Evolutionary conservation across 2,329 filamentous ascomycete genomes (phyloP), one percentile per base, ranked within the genome.

Genomic region (Ceratocystiopsis sp.): DNA sequence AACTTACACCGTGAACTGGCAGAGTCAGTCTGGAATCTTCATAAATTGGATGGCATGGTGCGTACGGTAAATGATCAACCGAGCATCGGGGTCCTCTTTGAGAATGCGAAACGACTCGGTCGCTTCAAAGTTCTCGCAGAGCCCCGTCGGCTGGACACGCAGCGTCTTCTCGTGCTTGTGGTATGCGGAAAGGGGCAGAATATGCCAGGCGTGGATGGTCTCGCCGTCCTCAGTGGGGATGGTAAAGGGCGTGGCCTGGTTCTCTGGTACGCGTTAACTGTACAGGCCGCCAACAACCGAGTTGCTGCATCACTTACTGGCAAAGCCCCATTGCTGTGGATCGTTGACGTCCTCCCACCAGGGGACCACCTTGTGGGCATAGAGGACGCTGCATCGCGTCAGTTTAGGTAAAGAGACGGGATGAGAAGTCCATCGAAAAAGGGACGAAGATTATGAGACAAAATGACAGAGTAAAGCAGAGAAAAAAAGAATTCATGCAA

Each of bases 191-290:
- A 93, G 61, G 0, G 89, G 89, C 40, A 95, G 64, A 43, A 96
- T 71, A 55, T 95, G 89, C 89, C 89, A 96, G 21, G 82, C 83
- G 55, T 91, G 93, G 16, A 96, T 63, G 2, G 66, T 75, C 58
- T 87, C 79, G 35, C 77, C 75, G 57, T 95, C 87, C 1, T 75
- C 65, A 0, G 85, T 91, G 4, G 62, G 63, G 35, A 96, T 61
- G 40, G 73, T 76, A 58, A 96, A 95, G 0, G 89, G 83, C 7
- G 84, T 86, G 3, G 93, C 81, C 62, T 96, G 89, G 52, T 86
- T 85, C 55, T 76, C 83, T 89, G 51, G 10, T 29, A 2, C 10
- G 4, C 9, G 25, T 29, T 10, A 29, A 11, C 2, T 4, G 10
- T 29, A 8, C 25, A 7, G 25, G 25, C 25, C 25, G 25, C 7